Base-by-base conservation (phyloP, 2,329 filamentous ascomycete species). In the Aspergillus unguis region DNA sequence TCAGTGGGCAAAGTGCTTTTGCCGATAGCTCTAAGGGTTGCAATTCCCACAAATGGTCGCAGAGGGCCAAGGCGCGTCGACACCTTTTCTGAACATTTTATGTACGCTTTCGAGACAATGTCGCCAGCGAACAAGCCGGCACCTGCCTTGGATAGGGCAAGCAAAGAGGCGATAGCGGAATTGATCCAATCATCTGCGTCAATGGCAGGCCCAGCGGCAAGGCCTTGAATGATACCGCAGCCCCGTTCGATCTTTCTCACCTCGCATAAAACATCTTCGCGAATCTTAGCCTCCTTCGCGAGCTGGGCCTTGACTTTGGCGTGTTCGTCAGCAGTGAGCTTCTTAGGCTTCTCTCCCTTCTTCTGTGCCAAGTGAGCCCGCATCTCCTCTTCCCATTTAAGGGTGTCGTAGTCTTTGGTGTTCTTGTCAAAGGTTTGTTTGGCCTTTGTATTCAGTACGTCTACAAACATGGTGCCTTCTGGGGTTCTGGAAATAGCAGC, bases 351-450 rank as follows among this genome's bases (percentile, higher is more conserved):
- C 42, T 75, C 70, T 1, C 92, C 92, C 71, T 92, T 96, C 77
- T 97, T 99, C 67, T 89, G 81, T n/a, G 92, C 91, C 37, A 99
- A 74, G 63, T 96, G 90, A 36, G 84, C 81, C 52, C 92, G 82
- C 6, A 99, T 79, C 58, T 99, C 94, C 68, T 92, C 88, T 71
- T 99, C 94, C 94, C 95, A 99, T 71, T 96, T 96, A 37, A 96
- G 73, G 1, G 90, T 95, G 62, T 99, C 90, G 63, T 96, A 96
- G 68, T 97, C 94, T 69, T 95, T 96, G 44, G 84, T 86, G 64
- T 90, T 96, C 74, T 96, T 97, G 72, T 91, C 87, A 3, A 90
- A 85, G 2, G 87, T 75, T 35, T 83, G 83, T 53, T 84, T 83
- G 1, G 85, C 77, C 68, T 95, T 95, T 67, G 90, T 92, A 32